Evolutionary conservation across 148 eudicot genomes (phyloP).

Genomic region (Gaultheria prostrata): DNA sequence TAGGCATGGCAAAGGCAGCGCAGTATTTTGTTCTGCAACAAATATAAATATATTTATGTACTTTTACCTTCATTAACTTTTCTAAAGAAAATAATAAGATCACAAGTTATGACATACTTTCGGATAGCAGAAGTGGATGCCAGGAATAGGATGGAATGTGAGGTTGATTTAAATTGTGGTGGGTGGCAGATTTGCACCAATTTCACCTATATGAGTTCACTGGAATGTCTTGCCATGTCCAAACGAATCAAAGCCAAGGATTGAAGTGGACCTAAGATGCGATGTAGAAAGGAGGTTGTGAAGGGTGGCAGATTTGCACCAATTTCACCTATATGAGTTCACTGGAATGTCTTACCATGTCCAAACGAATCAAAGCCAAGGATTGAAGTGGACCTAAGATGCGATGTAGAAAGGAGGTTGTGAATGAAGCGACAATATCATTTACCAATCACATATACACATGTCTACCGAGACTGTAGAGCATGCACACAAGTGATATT

Average conservation of each 20-base stretch:
- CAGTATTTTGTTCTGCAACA: background rate
- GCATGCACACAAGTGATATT: background rate
- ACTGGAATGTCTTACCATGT: background rate
- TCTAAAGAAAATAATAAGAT: background rate
- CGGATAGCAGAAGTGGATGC: background rate
- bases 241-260: background rate
- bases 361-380: background rate
- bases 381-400: background rate
- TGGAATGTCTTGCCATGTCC: background rate
- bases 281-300: too few species aligned
- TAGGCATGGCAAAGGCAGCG: background rate
- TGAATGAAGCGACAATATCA: background rate
- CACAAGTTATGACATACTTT: background rate
- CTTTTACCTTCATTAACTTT: background rate
- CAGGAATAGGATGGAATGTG: background rate
- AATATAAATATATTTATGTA: background rate
- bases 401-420: background rate
- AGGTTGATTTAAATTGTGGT: background rate
- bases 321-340: background rate
- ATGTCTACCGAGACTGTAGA: background rate
- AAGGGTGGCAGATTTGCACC: background rate
- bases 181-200: background rate
- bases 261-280: constrained; percentile 2
- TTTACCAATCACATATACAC: background rate
- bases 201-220: background rate